phyloP scores from a whole-genome alignment of 306 rosid genomes.

The Prunus mume region DNA sequence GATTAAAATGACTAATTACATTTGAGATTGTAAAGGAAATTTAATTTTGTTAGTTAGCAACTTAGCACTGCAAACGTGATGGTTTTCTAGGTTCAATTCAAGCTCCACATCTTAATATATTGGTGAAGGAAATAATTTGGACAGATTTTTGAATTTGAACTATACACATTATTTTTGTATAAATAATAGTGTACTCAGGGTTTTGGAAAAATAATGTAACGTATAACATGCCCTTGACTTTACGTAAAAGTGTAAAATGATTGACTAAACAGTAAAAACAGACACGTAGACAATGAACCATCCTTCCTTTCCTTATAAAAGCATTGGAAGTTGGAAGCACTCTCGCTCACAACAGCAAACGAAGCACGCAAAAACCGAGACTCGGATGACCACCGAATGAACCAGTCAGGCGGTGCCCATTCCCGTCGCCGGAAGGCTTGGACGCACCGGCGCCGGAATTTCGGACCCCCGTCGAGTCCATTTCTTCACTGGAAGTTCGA shows the following conservation, averaged over 20 bases:
- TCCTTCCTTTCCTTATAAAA: too few species aligned
- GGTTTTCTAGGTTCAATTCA: too few species aligned
- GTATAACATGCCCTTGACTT: too few species aligned
- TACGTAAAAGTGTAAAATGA: not conserved
- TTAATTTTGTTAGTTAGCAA: too few species aligned
- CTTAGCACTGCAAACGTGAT: too few species aligned
- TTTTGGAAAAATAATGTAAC: too few species aligned
- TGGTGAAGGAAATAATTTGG: too few species aligned
- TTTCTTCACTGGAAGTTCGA: constrained; percentile 20
- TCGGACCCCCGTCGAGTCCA: constrained; percentile 18
- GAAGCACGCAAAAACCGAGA: too few species aligned
- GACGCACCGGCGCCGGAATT: constrained; percentile 2
- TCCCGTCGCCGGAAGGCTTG: constrained; percentile 25
- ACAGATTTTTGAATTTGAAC: too few species aligned
- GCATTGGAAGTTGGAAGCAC: not conserved
- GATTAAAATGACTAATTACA: not conserved
- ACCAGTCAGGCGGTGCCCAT: constrained; percentile 16
- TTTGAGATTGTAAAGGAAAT: not conserved
- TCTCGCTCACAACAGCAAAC: not conserved
- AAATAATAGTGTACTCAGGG: too few species aligned
- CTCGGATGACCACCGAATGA: constrained; percentile 14
- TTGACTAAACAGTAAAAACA: not conserved
- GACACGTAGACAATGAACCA: not conserved
- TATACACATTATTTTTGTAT: too few species aligned
- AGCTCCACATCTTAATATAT: too few species aligned